Conservation (phyloP, 2,329 filamentous ascomycete genomes). For the Alternaria incomplexa region DNA sequence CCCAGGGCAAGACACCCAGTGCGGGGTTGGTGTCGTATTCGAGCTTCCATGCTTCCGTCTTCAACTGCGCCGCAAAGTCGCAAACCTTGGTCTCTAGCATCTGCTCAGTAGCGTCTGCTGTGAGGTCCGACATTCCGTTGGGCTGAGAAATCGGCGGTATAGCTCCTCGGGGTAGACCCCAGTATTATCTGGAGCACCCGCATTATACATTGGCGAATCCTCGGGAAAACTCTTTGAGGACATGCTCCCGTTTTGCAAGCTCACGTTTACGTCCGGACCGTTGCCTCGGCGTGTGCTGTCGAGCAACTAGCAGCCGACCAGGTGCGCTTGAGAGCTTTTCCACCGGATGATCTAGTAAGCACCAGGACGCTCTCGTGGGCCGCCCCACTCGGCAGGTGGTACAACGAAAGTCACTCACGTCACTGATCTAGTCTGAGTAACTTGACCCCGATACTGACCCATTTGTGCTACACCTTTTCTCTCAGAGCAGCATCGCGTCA, state of each 20-base stretch:
- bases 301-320: neutral
- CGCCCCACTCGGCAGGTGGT: conserved; percentile 12
- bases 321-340: conserved; percentile 4
- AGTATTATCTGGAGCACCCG: conserved; percentile 4
- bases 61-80: conserved; percentile 14
- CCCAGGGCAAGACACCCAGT: conserved; percentile 13
- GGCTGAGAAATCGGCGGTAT: conserved; percentile 10
- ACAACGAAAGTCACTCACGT: conserved; percentile 14
- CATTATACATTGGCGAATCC: conserved; percentile 20
- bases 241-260: conserved; percentile 1
- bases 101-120: conserved; percentile 7
- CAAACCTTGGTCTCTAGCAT: conserved; percentile 9
- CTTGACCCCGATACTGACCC: conserved; percentile 5
- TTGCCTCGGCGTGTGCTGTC: conserved; percentile 9
- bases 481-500: conserved; percentile 2
- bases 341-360: conserved; percentile 12
- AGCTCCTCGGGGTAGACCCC: neutral
- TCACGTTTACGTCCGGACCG: neutral
- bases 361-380: conserved; percentile 1
- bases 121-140: conserved; percentile 10
- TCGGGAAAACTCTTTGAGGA: conserved; percentile 23
- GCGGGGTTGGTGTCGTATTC: conserved; percentile 37
- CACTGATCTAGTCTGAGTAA: conserved; percentile 4
- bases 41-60: conserved; percentile 24
- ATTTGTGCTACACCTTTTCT: neutral